Evolutionary conservation across 768 basidiomycete genomes (phyloP), one percentile per base, ranked within the genome.

Genomic region (Cystofilobasidium capitatum): DNA sequence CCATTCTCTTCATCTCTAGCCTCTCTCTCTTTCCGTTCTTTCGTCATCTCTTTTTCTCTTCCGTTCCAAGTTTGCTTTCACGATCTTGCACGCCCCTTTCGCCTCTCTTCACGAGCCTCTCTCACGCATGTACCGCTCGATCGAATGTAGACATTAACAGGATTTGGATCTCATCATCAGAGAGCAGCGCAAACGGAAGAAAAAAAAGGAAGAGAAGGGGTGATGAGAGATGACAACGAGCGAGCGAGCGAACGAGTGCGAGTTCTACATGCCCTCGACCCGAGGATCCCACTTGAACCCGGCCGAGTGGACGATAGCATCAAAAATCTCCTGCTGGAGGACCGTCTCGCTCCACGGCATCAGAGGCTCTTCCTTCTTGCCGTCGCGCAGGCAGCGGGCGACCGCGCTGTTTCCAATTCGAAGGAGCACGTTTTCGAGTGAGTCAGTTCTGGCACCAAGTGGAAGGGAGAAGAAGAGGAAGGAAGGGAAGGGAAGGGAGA

Each of bases 331-430:
- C 86, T 91, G 91, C 70, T 87, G 83, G 69, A 91, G 72, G 72
- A 88, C 72, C 73, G 87, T 91, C 79, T 91, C 90, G 49, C 85
- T 83, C 71, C 86, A 86, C 1, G 85, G 82, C 88, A 89, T 91
- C 37, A 84, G 72, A 5, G 80, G 80, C 72, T 88, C 89, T 77
- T 91, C 85, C 31, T 78, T 78, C 79, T 86, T 88, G 3, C 86
- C 86, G 62, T 86, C 86, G 44, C 84, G 77, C 26, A 90, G 79
- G 73, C 87, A 88, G 58, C 88, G 77, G 22, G 88, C 90, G 14
- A 90, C 89, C 69, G 92, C 89, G 72, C 47, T 49, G n/a, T 22
- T 42, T 42, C 10, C 20, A 42, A 42, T 10, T 9, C 3, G 4
- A n/a, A 24, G 47, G n/a, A 8, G 22, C 3, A 26, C 22, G 22